A percentile compares a stretch with the other conserved stretches of the same genome.
These are phyloP conservation scores for Zygosaccharomyces gambellarensis DNA, from an alignment of 805 yeast genomes.

Conservation along the genomic window DNA sequence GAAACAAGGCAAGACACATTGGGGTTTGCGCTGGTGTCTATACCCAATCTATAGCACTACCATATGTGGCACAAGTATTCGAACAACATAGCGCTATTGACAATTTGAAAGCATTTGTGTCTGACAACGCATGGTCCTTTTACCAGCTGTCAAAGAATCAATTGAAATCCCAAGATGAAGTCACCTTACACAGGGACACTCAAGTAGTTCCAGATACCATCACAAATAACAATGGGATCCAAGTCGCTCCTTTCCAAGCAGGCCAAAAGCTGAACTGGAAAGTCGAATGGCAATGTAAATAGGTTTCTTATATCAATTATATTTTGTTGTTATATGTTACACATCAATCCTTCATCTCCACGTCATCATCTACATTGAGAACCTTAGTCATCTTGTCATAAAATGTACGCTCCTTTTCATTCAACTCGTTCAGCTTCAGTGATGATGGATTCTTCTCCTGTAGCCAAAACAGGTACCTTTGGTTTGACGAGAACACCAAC, in stretches of 20 bases:
- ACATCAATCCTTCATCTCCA: slow-evolving; percentile 18
- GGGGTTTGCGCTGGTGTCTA: slow-evolving; percentile 98
- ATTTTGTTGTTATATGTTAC: background rate
- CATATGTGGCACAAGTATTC: slow-evolving; percentile 84
- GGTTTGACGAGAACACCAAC: slow-evolving; percentile 62
- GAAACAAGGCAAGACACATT: slow-evolving; percentile 65
- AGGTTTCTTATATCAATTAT: background rate
- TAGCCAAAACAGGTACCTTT: slow-evolving; percentile 59
- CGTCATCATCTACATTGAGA: slow-evolving; percentile 34
- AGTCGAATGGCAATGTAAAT: slow-evolving; percentile 55
- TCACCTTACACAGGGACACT: slow-evolving; percentile 50
- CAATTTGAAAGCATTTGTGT: slow-evolving; percentile 67
- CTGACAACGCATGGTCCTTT: slow-evolving; percentile 66
- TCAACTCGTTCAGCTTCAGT: slow-evolving; percentile 42
- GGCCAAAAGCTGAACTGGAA: slow-evolving; percentile 71
- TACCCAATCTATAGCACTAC: slow-evolving; percentile 77
- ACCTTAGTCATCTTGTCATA: slow-evolving; percentile 47
- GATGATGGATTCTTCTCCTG: slow-evolving; percentile 62
- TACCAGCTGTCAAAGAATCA: slow-evolving; percentile 52
- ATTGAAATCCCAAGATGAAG: slow-evolving; percentile 44
- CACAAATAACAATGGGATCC: slow-evolving; percentile 40
- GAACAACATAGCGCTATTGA: slow-evolving; percentile 60
- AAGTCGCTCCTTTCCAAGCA: slow-evolving; percentile 81
- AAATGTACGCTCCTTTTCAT: slow-evolving; percentile 52
- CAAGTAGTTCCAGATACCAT: slow-evolving; percentile 57